Percentiles rank a stretch among this genome's conserved stretches.
Conservation (phyloP, 805 yeast genomes). For the Candida germanica region DNA sequence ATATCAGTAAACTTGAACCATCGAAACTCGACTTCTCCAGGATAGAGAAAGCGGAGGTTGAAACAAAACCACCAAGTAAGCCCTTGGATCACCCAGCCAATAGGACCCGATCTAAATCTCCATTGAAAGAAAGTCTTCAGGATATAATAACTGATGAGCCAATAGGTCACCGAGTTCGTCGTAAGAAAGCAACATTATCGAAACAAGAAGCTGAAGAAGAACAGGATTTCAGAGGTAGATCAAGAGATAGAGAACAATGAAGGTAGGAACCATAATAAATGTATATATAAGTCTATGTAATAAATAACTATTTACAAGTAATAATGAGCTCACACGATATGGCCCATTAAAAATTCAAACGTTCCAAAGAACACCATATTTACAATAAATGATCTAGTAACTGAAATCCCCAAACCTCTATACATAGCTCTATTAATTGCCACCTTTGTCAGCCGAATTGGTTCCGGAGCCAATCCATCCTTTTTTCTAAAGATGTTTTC, state of each 20-base stretch:
- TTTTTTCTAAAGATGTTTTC: slow-evolving; percentile 56
- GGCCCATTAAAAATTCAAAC: slow-evolving; percentile 65
- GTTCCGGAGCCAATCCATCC: slow-evolving; percentile 45
- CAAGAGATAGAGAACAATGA: slow-evolving; percentile 9
- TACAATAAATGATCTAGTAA: slow-evolving; percentile 65
- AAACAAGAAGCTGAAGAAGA: slow-evolving; percentile 8
- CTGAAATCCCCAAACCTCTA: slow-evolving; percentile 74
- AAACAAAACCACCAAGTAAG: neutral
- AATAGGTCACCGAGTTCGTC: slow-evolving; percentile 8
- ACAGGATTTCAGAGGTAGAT: slow-evolving; percentile 15
- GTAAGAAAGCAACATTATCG: slow-evolving; percentile 11
- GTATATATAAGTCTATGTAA: slow-evolving; percentile 2
- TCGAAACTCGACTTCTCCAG: too few species aligned
- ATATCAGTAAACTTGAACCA: neutral
- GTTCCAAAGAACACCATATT: slow-evolving; percentile 74
- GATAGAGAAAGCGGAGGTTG: neutral
- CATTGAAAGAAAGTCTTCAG: slow-evolving; percentile 24
- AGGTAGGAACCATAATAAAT: neutral
- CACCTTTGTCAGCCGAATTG: slow-evolving; percentile 26
- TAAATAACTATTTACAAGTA: slow-evolving; percentile 5
- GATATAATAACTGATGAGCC: slow-evolving; percentile 17
- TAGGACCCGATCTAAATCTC: slow-evolving; percentile 35
- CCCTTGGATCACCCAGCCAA: slow-evolving; percentile 26
- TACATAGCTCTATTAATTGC: slow-evolving; percentile 50
- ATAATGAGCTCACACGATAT: slow-evolving; percentile 33